Evolutionary conservation across 2,329 filamentous ascomycete genomes (phyloP), one percentile per base, ranked within the genome.

Genomic region (Xylaria sp.): DNA sequence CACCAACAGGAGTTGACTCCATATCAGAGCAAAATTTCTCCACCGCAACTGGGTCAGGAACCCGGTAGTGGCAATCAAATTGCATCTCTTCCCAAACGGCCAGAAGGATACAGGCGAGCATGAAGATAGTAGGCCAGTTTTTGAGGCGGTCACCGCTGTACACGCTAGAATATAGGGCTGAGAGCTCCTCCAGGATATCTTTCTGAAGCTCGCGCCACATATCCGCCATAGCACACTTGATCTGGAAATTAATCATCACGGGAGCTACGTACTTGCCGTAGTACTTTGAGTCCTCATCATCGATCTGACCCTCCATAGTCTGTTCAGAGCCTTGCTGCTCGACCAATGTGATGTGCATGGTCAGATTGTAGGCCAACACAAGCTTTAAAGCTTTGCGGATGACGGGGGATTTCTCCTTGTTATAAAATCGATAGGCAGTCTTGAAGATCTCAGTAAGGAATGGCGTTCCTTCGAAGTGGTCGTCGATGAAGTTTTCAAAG

Each of bases 181-280:
- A 97, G 1, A 98, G 87, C 83, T 98, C 95, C 82, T 97, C 94
- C 2, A 98, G 86, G 42, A 97, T 94, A 74, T 97, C 95, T 83
- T 96, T 97, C 80, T 97, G 94, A 65, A 98, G 85, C 80, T 97
- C 94, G 71, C 95, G 94, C 95, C 95, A 98, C 93, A 97, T 96
- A 76, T 96, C 94, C 72, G 94, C 95, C 82, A 98, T 90, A 61
- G 94, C 94, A 76, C 92, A 96, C 87, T 98, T 98, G 85, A 98
- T 94, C 83, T 97, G 93, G 88, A 97, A 97, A 85, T 97, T 98
- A 87, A 98, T 96, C 94, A 98, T 97, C 77, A 97, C 94, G 13
- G 95, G 95, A 17, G 95, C 95, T 69, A 97, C 90, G 39, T 91
- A 94, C 84, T 95, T 95, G 76, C 94, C 94, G 74, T 87, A 91